phyloP scores from a whole-genome alignment of 225 moss, liverwort and hornwort genomes.

The Anthoceros angustus region DNA sequence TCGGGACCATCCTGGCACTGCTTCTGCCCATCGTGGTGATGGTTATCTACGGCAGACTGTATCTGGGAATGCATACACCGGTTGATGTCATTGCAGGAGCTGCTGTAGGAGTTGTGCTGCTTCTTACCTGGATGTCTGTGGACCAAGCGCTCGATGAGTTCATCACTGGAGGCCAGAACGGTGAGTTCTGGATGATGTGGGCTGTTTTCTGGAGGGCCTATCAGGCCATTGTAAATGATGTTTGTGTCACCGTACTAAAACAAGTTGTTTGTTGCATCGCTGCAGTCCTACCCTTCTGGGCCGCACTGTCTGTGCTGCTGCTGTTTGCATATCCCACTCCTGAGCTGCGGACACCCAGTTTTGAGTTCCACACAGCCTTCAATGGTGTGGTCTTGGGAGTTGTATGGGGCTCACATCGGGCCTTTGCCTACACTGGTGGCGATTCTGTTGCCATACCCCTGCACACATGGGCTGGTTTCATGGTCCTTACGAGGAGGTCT shows the following conservation, averaged over 20 bases:
- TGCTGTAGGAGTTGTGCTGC: slow-evolving; percentile 34
- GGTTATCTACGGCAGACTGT: slow-evolving; percentile 45
- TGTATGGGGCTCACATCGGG: slow-evolving; percentile 49
- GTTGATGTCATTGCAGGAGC: slow-evolving; percentile 55
- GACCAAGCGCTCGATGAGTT: slow-evolving; percentile 56
- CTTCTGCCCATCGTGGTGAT: background rate
- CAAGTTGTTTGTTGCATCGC: background rate
- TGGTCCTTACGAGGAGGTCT: slow-evolving; percentile 19
- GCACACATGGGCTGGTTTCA: slow-evolving; percentile 14
- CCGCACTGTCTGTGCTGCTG: slow-evolving; percentile 45
- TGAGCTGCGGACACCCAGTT: slow-evolving; percentile 62
- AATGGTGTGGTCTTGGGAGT: slow-evolving; percentile 77
- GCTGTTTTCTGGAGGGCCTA: background rate
- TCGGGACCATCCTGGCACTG: background rate
- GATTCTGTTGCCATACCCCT: slow-evolving; percentile 16
- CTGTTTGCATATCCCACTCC: slow-evolving; percentile 72
- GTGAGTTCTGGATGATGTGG: slow-evolving; percentile 21
- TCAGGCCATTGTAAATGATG: background rate
- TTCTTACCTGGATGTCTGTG: slow-evolving; percentile 41
- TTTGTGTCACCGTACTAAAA: background rate
- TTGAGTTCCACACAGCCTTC: slow-evolving; percentile 64
- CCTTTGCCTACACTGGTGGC: slow-evolving; percentile 29
- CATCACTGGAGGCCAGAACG: slow-evolving; percentile 60
- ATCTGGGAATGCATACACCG: slow-evolving; percentile 91
- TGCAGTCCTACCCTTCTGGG: slow-evolving; percentile 76